These are phyloP conservation scores for Lyophyllum decastes DNA, from an alignment of 768 basidiomycete species.

Conservation along the genomic window DNA sequence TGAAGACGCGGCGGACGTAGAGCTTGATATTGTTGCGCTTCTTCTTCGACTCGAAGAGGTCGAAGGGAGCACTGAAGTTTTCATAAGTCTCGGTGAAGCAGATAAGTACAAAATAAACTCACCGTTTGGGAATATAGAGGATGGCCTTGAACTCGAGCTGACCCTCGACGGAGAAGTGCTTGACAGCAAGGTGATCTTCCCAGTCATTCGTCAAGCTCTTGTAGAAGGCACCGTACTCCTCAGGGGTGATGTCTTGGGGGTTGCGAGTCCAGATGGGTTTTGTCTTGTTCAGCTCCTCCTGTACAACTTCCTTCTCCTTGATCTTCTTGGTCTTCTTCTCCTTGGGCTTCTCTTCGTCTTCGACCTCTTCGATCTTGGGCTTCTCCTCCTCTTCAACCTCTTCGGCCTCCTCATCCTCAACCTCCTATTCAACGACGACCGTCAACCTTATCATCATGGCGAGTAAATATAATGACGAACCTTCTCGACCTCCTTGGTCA, in stretches of 20 bases:
- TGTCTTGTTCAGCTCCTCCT: constrained; percentile 99
- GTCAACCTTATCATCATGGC: background rate
- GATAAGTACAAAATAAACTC: constrained; percentile 22
- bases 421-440: constrained; percentile 57
- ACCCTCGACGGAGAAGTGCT: constrained; percentile 99
- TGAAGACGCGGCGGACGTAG: constrained; percentile 99
- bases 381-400: constrained; percentile 77
- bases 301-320: constrained; percentile 83
- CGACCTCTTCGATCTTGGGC: constrained; percentile 80
- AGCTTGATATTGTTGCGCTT: constrained; percentile 99
- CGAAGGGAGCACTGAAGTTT: constrained; percentile 79
- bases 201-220: constrained; percentile 99
- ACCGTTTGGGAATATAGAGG: constrained; percentile 96
- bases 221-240: constrained; percentile 97
- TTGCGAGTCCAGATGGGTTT: constrained; percentile 99
- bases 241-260: constrained; percentile 87
- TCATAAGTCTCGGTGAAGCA: constrained; percentile 8
- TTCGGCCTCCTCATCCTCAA: constrained; percentile 75
- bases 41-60: constrained; percentile 99
- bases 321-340: constrained; percentile 94
- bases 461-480: constrained; percentile 41
- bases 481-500: constrained; percentile 99
- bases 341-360: constrained; percentile 84
- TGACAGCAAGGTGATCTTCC: constrained; percentile 99
- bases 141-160: constrained; percentile 99